Evolutionary conservation across 2,329 filamentous ascomycete genomes (phyloP).

Genomic region (Elsinoe fawcettii): DNA sequence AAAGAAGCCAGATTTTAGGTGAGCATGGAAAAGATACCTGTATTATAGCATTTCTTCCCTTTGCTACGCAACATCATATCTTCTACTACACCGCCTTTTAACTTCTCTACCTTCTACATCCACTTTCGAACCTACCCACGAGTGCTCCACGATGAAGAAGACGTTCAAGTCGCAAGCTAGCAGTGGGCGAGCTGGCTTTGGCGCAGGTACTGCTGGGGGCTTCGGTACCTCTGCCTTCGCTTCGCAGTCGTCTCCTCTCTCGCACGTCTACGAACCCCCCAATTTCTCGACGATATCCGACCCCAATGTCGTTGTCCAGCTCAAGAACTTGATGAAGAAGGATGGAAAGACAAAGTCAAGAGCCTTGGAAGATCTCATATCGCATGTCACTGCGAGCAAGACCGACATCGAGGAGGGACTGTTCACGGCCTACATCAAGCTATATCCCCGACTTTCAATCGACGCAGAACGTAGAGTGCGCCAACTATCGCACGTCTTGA

Average conservation of each 20-base stretch:
- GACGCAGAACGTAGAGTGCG: slow-evolving; percentile 82
- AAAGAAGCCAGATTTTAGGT: not conserved
- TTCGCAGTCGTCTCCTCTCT: slow-evolving; percentile 54
- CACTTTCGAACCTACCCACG: not conserved
- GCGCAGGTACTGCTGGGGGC: slow-evolving; percentile 28
- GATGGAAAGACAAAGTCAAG: slow-evolving; percentile 87
- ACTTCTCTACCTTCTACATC: not conserved
- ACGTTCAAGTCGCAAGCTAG: slow-evolving; percentile 55
- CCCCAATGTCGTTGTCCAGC: slow-evolving; percentile 74
- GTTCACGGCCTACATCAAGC: slow-evolving; percentile 73
- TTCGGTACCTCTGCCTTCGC: slow-evolving; percentile 38
- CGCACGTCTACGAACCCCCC: slow-evolving; percentile 79
- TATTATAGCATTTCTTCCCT: not conserved
- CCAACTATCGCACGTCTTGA: slow-evolving; percentile 72
- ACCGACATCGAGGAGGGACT: slow-evolving; percentile 66
- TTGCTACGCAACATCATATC: not conserved
- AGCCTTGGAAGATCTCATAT: slow-evolving; percentile 75
- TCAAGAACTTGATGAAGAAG: slow-evolving; percentile 89
- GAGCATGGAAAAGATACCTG: not conserved
- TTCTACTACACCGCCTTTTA: not conserved
- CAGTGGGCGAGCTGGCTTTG: slow-evolving; percentile 51
- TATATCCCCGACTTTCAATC: slow-evolving; percentile 84
- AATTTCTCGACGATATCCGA: slow-evolving; percentile 71
- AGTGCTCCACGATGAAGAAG: slow-evolving; percentile 45
- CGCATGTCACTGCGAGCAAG: slow-evolving; percentile 53